Conservation (phyloP, 306 rosid genomes). For the Erythrophleum fordii region DNA sequence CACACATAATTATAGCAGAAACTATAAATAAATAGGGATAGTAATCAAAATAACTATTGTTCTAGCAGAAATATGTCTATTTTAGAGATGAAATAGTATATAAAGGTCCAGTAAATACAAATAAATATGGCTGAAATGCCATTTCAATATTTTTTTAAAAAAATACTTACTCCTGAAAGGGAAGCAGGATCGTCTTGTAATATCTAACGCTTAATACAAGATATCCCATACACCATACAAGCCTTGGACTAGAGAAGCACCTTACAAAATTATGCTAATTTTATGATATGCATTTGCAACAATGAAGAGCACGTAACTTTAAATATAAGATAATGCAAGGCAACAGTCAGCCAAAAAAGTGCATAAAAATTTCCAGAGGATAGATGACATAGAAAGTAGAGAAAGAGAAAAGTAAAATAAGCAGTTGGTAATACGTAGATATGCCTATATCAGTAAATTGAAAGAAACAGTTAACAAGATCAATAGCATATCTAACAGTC, state of each 20-base stretch:
- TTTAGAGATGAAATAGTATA: background rate
- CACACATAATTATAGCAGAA: background rate
- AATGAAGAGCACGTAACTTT: background rate
- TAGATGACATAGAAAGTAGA: background rate
- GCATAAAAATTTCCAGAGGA: background rate
- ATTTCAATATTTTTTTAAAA: background rate
- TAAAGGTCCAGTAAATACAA: background rate
- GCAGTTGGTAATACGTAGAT: background rate
- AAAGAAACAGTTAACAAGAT: slow-evolving; percentile 9
- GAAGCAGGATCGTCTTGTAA: background rate
- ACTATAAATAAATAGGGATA: background rate
- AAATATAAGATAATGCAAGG: background rate
- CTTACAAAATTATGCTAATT: background rate
- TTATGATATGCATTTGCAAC: background rate
- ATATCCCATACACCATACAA: background rate
- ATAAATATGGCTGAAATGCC: background rate
- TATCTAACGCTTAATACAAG: background rate
- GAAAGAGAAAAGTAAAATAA: background rate
- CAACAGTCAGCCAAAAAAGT: background rate
- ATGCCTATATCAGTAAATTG: background rate
- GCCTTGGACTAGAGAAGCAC: background rate
- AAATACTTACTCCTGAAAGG: background rate
- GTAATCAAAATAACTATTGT: background rate
- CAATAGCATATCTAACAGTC: slow-evolving; percentile 20
- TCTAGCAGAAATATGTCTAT: background rate